Percentiles rank a stretch among this genome's conserved stretches.
phyloP scores from a whole-genome alignment of 2,329 filamentous ascomycete genomes.

The Verticillium nubilum region DNA sequence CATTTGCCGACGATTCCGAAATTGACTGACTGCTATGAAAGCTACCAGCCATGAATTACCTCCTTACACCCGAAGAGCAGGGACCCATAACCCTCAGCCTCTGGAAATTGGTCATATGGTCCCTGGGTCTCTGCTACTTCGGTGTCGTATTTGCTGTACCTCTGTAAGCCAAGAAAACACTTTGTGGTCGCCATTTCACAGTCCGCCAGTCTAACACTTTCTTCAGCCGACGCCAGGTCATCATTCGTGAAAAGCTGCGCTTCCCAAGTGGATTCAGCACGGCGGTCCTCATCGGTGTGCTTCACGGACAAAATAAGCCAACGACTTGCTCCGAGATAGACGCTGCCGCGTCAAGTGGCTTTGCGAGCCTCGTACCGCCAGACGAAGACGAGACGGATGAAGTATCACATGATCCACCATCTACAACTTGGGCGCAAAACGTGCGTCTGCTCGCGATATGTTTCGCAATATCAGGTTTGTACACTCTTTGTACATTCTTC shows the following conservation, averaged over 20 bases:
- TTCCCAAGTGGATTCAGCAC: conserved; percentile 96
- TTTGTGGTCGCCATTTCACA: not conserved
- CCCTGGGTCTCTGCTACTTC: conserved; percentile 89
- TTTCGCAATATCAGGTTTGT: conserved; percentile 53
- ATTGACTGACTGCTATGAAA: conserved; percentile 15
- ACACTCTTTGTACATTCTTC: conserved; percentile 86
- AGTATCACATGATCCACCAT: conserved; percentile 6
- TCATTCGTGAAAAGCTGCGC: conserved; percentile 84
- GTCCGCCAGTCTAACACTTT: not conserved
- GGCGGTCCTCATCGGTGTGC: conserved; percentile 77
- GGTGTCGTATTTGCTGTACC: conserved; percentile 96
- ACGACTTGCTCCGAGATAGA: conserved; percentile 13
- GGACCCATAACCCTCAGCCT: conserved; percentile 69
- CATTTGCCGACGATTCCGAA: not conserved
- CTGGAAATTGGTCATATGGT: conserved; percentile 82
- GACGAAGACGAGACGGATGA: conserved; percentile 2
- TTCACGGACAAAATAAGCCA: conserved; percentile 59
- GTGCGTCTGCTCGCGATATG: conserved; percentile 50
- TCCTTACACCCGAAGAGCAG: conserved; percentile 71
- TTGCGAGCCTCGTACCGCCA: conserved; percentile 35
- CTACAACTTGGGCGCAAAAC: conserved; percentile 35
- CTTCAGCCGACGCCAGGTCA: conserved; percentile 71
- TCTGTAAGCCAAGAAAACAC: conserved; percentile 38
- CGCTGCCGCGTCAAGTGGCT: conserved; percentile 29
- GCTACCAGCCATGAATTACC: conserved; percentile 85